A percentile compares a stretch with the other conserved stretches of the same genome.
Evolutionary conservation across 1,284 basidiomycete species (phyloP).

Genomic region (Marasmius oreades): DNA sequence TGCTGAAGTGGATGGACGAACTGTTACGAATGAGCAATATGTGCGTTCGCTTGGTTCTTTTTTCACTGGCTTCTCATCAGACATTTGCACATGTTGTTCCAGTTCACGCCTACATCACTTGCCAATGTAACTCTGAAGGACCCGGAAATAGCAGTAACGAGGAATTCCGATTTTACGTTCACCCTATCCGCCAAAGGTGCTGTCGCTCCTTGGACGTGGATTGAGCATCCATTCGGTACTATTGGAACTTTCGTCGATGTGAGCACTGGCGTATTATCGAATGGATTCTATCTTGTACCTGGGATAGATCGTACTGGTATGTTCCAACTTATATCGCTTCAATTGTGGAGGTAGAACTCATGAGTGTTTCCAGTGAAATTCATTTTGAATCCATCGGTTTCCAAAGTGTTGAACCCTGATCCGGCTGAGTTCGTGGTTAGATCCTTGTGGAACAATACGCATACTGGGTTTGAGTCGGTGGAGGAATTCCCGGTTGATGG

Average conservation of each 20-base stretch:
- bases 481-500: neutral
- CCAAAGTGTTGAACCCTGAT: constrained; percentile 31
- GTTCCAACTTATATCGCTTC: constrained; percentile 8
- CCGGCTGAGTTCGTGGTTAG: constrained; percentile 48
- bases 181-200: constrained; percentile 49
- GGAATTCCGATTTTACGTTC: constrained; percentile 38
- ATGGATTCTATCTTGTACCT: constrained; percentile 54
- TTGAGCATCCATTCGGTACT: constrained; percentile 53
- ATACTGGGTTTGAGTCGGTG: constrained; percentile 19
- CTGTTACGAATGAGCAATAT: constrained; percentile 49
- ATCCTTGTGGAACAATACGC: constrained; percentile 57
- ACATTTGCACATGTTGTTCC: neutral
- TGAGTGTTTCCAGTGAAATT: constrained; percentile 38
- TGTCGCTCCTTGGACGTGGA: constrained; percentile 56
- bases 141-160: constrained; percentile 39
- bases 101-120: constrained; percentile 54
- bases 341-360: neutral
- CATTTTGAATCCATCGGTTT: constrained; percentile 35
- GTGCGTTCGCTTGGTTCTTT: constrained; percentile 29
- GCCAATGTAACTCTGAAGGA: constrained; percentile 43
- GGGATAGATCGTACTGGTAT: constrained; percentile 46
- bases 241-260: constrained; percentile 51
- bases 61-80: neutral
- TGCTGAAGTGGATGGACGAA: constrained; percentile 38
- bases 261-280: constrained; percentile 36